phyloP scores from a whole-genome alignment of 352 stramenopile species.

The Phytophthora chlamydospora region DNA sequence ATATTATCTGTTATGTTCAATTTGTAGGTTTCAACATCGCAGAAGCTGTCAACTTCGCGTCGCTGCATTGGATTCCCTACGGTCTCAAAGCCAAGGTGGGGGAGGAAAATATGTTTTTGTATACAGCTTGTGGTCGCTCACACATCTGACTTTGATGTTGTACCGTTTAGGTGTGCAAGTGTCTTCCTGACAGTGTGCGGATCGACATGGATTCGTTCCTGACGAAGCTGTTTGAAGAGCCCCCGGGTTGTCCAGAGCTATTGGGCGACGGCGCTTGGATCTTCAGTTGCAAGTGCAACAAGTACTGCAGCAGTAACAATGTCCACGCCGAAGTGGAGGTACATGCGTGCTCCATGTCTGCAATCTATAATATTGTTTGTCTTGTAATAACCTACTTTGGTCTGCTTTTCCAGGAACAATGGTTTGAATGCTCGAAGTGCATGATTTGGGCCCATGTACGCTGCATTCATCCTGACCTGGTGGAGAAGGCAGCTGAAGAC shows the following conservation, averaged over 20 bases:
- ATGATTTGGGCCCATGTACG: conserved; percentile 79
- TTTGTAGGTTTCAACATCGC: conserved; percentile 89
- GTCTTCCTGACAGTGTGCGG: conserved; percentile 76
- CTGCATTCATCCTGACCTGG: conserved; percentile 64
- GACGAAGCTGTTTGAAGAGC: conserved; percentile 62
- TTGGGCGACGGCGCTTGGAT: conserved; percentile 72
- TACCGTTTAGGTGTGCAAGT: conserved; percentile 77
- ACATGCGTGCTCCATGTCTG: neutral
- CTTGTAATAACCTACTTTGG: conserved; percentile 3
- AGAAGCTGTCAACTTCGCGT: conserved; percentile 92
- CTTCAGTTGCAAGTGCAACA: conserved; percentile 73
- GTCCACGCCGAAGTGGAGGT: conserved; percentile 59
- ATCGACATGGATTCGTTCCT: conserved; percentile 90
- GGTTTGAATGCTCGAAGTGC: conserved; percentile 84
- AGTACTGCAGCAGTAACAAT: conserved; percentile 72
- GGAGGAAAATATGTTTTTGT: neutral
- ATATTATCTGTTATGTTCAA: neutral
- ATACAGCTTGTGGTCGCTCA: neutral
- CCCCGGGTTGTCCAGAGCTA: conserved; percentile 32
- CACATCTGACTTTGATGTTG: neutral
- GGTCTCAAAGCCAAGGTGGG: conserved; percentile 79
- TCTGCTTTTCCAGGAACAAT: conserved; percentile 58
- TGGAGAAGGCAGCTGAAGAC: conserved; percentile 38
- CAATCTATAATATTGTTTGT: neutral
- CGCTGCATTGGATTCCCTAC: conserved; percentile 82